Percentiles rank a stretch among this genome's conserved stretches.
phyloP scores from a whole-genome alignment of 768 basidiomycete genomes.

The Leccinum fibrillosum region DNA sequence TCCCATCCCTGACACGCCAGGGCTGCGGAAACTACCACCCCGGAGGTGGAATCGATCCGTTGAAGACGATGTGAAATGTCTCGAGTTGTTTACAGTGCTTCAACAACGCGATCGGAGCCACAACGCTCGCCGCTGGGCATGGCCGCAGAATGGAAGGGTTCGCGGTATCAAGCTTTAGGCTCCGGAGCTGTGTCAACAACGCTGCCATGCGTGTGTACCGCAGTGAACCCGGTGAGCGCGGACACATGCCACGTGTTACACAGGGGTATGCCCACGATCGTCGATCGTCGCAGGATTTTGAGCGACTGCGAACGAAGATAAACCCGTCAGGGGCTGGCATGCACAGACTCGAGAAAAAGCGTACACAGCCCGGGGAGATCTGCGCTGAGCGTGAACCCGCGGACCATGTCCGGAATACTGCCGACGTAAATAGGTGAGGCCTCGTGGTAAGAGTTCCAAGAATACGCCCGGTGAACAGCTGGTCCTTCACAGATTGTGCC shows the following conservation, averaged over 20 bases:
- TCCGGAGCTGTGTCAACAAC: slow-evolving; percentile 7
- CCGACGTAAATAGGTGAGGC: slow-evolving; percentile 11
- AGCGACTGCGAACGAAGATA: slow-evolving; percentile 2
- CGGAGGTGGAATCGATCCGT: slow-evolving; percentile 8
- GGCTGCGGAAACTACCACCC: neutral
- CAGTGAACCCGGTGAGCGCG: slow-evolving; percentile 11
- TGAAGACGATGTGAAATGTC: slow-evolving; percentile 17
- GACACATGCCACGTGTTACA: slow-evolving; percentile 3
- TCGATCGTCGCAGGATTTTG: slow-evolving; percentile 3
- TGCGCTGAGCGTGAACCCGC: slow-evolving; percentile 7
- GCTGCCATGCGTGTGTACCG: slow-evolving; percentile 4
- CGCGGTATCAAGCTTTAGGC: slow-evolving; percentile 16
- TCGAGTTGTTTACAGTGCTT: slow-evolving; percentile 9
- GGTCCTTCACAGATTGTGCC: slow-evolving; percentile 12
- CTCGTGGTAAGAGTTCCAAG: slow-evolving; percentile 9
- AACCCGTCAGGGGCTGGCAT: slow-evolving; percentile 14
- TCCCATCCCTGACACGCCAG: neutral
- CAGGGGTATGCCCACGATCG: neutral
- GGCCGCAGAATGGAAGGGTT: neutral
- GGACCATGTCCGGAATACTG: slow-evolving; percentile 11
- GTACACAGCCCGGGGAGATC: slow-evolving; percentile 3
- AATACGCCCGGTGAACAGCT: neutral
- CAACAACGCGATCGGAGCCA: slow-evolving; percentile 15
- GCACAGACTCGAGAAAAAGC: slow-evolving; percentile 6
- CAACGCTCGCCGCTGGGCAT: slow-evolving; percentile 6